Base-by-base conservation (phyloP, 2,329 filamentous ascomycete species). In the Parasarocladium wereldwijsianum region DNA sequence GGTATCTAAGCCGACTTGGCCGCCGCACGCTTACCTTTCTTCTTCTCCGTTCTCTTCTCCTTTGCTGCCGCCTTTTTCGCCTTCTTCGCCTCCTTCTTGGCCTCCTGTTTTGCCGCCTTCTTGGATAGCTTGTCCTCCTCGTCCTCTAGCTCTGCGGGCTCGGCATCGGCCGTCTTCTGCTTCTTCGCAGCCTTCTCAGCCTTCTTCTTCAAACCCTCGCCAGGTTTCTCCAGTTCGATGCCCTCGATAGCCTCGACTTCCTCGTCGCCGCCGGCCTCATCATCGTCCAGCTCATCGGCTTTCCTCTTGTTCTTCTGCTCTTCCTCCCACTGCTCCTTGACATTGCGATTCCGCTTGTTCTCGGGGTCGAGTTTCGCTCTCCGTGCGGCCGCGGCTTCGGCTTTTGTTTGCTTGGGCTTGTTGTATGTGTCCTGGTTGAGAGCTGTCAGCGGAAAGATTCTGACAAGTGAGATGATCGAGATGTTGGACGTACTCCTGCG, bases 381-480 rank as follows among this genome's bases (percentile, higher is more conserved):
- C 58, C 85, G 85, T 33, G 84, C 81, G 41, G 79, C 76, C 37
- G 74, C 72, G 35, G 82, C 82, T 54, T 93, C 70, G 52, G 84
- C 80, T 51, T 93, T 93, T 29, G 84, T 87, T 58, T 96, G 86
- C 62, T 96, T 96, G 59, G 90, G 93, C 49, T 78, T 78, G 52
- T 75, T 51, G 84, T 85, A 93, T 76, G 15, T 35, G 29, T 16
- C 21, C 24, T 33, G 24, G 24, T 11, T 26, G 24, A 26, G 5
- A 12, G 13, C 15, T 12, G 12, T 6, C 10, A 12, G 14, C 2
- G 11, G 17, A 15, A 12, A 14, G 13, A 15, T 26, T 9, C 16
- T 25, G 11, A 15, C 11, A 15, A 26, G n/a, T 15, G n/a, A 26
- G 20, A 17, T 17, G 28, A 9, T 17, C 17, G 12, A 17, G 18